Evolutionary conservation across 768 basidiomycete species (phyloP), one percentile per base, ranked within the genome.

Genomic region (Zangia roseola): DNA sequence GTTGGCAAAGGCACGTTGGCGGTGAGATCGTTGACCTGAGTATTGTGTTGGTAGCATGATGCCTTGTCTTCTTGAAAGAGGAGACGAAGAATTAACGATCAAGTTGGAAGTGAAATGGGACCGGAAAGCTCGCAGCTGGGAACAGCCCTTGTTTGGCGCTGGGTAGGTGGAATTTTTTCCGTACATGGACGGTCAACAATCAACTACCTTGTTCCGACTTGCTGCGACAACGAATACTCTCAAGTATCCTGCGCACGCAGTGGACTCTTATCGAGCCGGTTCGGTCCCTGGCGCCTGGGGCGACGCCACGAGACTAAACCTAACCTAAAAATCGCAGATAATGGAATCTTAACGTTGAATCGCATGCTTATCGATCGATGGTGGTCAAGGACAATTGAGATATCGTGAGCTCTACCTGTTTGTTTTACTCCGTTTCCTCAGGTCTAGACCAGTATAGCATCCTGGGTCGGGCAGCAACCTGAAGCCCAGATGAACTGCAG

Each of bases 191-290:
- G 13, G 5, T 17, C 40, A 25, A 35, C 13, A 23, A 24, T 34
- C 17, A 8, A 5, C 10, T 17, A 20, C n/a, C 31, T 26, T 2
- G 28, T 30, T 25, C 21, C 34, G 40, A 33, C 24, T 33, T 13
- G 47, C 35, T 23, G 42, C 49, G 20, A 30, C 25, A 10, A 2
- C 30, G 9, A 17, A 23, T 9, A 23, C 23, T 1, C 6, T 6
- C 21, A 28, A 37, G 23, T 16, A 21, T 20, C 40, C 37, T 10
- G 34, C 14, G 21, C 40, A 39, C 9, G 12, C 10, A 34, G 8
- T 21, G 16, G n/a, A 30, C 16, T 7, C 45, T 20, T 4, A 6
- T n/a, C 45, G 40, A 60, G 40, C 59, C 46, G 45, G 59, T 21
- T 51, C 55, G 21, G 14, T 7, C 31, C 31, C 13, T 31, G 13